Evolutionary conservation across 495 filamentous ascomycete genomes (phyloP).

Genomic region (Aspergillus incahuasiensis): DNA sequence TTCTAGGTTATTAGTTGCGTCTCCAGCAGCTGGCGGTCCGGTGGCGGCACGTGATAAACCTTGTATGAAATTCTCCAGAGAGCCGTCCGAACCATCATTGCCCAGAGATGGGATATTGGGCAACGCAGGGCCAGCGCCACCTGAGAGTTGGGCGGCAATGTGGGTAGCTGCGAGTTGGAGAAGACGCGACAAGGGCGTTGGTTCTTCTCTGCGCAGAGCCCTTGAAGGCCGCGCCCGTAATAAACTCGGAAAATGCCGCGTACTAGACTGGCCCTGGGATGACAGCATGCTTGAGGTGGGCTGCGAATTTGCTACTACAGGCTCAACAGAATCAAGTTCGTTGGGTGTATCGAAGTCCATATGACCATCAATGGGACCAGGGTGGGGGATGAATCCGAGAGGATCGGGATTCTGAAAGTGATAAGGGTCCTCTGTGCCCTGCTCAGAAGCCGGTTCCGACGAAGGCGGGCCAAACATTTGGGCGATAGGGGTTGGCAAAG

Average conservation of each 20-base stretch:
- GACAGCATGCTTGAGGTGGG: slow-evolving; percentile 25
- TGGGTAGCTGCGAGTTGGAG: slow-evolving; percentile 56
- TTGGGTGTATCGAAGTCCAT: slow-evolving; percentile 40
- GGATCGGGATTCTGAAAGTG: slow-evolving; percentile 21
- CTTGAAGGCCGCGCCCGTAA: slow-evolving; percentile 47
- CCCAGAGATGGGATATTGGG: slow-evolving; percentile 57
- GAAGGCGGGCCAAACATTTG: slow-evolving; percentile 42
- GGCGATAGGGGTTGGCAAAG: slow-evolving; percentile 40
- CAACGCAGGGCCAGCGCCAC: slow-evolving; percentile 47
- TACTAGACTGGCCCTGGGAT: slow-evolving; percentile 21
- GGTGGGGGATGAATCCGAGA: slow-evolving; percentile 27
- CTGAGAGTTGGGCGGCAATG: slow-evolving; percentile 58
- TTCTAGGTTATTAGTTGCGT: slow-evolving; percentile 23
- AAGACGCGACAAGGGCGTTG: slow-evolving; percentile 53
- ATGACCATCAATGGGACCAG: slow-evolving; percentile 38
- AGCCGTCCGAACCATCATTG: slow-evolving; percentile 53
- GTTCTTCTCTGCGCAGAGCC: slow-evolving; percentile 50
- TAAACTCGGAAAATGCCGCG: slow-evolving; percentile 40
- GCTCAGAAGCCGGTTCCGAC: slow-evolving; percentile 15
- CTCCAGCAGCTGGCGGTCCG: slow-evolving; percentile 32
- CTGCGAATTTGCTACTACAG: slow-evolving; percentile 21
- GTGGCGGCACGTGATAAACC: slow-evolving; percentile 52
- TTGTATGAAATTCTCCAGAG: slow-evolving; percentile 52
- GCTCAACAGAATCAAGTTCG: slow-evolving; percentile 43
- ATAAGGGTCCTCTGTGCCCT: slow-evolving; percentile 16